phyloP scores from a whole-genome alignment of 768 basidiomycete species.

The Leccinum uliginosum region DNA sequence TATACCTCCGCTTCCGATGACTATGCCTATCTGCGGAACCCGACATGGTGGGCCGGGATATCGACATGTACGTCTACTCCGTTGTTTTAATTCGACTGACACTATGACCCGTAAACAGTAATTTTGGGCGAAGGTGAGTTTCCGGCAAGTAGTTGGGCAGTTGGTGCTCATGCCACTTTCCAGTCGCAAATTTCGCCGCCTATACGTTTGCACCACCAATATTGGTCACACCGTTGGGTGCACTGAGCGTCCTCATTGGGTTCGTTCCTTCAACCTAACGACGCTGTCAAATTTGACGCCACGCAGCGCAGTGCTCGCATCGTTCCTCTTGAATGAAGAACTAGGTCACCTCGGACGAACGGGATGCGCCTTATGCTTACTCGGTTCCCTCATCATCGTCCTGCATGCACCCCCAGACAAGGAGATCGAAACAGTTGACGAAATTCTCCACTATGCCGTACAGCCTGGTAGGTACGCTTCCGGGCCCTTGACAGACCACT shows the following conservation, averaged over 20 bases:
- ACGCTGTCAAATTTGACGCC: slow-evolving; percentile 6
- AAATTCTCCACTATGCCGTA: slow-evolving; percentile 89
- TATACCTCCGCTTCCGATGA: slow-evolving; percentile 70
- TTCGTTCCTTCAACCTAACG: slow-evolving; percentile 34
- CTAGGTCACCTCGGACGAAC: slow-evolving; percentile 89
- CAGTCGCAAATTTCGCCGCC: slow-evolving; percentile 89
- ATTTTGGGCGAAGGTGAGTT: slow-evolving; percentile 85
- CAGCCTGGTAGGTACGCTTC: slow-evolving; percentile 67
- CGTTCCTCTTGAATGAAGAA: slow-evolving; percentile 88
- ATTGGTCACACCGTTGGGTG: slow-evolving; percentile 97
- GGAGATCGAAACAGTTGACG: slow-evolving; percentile 86
- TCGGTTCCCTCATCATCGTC: slow-evolving; percentile 92
- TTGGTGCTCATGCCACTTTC: not conserved
- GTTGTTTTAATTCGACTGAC: slow-evolving; percentile 2
- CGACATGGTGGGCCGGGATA: slow-evolving; percentile 98
- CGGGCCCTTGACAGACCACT: not conserved
- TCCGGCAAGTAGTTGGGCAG: not conserved
- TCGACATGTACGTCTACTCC: slow-evolving; percentile 64
- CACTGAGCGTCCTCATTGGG: slow-evolving; percentile 95
- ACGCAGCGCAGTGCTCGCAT: slow-evolving; percentile 85
- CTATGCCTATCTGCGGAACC: slow-evolving; percentile 81
- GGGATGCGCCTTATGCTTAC: slow-evolving; percentile 77
- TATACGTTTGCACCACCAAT: slow-evolving; percentile 98
- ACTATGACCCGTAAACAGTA: slow-evolving; percentile 50
- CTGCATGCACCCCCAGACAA: slow-evolving; percentile 97